Conservation (phyloP, 441 rosid species). For the Adansonia madagascariensis region DNA sequence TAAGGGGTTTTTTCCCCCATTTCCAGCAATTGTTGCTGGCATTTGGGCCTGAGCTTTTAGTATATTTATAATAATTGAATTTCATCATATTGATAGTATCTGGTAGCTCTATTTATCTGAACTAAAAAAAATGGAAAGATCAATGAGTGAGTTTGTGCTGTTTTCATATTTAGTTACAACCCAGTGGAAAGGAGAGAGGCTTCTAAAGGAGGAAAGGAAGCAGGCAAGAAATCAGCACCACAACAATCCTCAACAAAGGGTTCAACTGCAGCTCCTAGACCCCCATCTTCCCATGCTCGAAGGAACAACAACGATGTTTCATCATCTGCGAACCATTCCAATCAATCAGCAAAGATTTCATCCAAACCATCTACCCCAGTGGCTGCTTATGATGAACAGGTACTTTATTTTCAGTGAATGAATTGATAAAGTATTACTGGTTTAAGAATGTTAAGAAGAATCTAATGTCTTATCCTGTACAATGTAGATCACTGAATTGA, state of each 20-base stretch:
- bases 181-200: constrained; percentile 90
- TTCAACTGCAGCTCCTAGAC: constrained; percentile 54
- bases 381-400: constrained; percentile 83
- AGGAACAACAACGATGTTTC: constrained; percentile 42
- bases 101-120: too few species aligned
- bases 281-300: constrained; percentile 60
- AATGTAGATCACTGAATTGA: constrained; percentile 82
- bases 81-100: neutral
- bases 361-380: constrained; percentile 51
- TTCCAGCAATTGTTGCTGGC: neutral
- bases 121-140: neutral
- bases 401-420: constrained; percentile 11
- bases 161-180: constrained; percentile 55
- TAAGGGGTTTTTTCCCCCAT: neutral
- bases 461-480: neutral
- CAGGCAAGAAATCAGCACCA: constrained; percentile 62
- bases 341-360: constrained; percentile 47
- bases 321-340: constrained; percentile 46
- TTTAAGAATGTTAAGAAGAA: constrained; percentile 7
- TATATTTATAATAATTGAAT: neutral
- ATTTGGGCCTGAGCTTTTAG: neutral
- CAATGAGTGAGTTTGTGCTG: neutral
- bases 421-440: neutral
- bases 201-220: constrained; percentile 85
- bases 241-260: constrained; percentile 63